A percentile compares a stretch with the other conserved stretches of the same genome.
phyloP scores from a whole-genome alignment of 345 rosid species.

The Anastatica hierochuntica region DNA sequence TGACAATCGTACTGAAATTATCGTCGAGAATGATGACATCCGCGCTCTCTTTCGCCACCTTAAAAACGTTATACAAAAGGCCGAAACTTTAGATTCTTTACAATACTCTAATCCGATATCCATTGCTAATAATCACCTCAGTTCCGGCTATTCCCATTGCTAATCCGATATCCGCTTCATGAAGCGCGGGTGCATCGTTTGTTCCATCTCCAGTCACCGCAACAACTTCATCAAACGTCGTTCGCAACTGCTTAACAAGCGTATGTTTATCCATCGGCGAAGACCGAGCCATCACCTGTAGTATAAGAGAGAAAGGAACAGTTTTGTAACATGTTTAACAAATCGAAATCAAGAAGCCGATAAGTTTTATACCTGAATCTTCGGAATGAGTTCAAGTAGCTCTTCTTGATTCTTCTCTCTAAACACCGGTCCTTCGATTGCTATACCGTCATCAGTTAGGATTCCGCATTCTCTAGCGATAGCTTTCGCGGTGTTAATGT shows the following conservation, averaged over 20 bases:
- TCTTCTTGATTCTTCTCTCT: constrained; percentile 71
- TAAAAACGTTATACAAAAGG: no score
- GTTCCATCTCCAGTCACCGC: constrained; percentile 95
- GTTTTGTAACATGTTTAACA: no score
- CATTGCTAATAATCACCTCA: constrained; percentile 57
- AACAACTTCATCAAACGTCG: constrained; percentile 75
- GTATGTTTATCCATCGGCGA: constrained; percentile 89
- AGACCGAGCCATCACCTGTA: constrained; percentile 89
- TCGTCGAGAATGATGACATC: constrained; percentile 90
- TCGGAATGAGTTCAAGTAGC: constrained; percentile 57
- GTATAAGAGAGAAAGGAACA: no score
- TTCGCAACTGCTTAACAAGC: constrained; percentile 67
- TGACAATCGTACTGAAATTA: constrained; percentile 84
- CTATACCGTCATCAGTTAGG: constrained; percentile 74
- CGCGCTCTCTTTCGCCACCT: constrained; percentile 97
- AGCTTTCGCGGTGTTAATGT: constrained; percentile 83
- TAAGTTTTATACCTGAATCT: constrained; percentile 72
- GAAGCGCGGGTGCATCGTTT: constrained; percentile 93
- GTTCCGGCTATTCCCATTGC: constrained; percentile 99
- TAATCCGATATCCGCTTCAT: constrained; percentile 90
- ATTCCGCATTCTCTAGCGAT: constrained; percentile 93
- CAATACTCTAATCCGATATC: no score
- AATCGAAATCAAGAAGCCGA: background rate
- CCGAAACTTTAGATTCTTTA: no score
- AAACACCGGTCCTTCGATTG: constrained; percentile 82